These are phyloP conservation scores for Lolium perenne DNA, from an alignment of 176 grass and related monocot species.

Conservation along the genomic window DNA sequence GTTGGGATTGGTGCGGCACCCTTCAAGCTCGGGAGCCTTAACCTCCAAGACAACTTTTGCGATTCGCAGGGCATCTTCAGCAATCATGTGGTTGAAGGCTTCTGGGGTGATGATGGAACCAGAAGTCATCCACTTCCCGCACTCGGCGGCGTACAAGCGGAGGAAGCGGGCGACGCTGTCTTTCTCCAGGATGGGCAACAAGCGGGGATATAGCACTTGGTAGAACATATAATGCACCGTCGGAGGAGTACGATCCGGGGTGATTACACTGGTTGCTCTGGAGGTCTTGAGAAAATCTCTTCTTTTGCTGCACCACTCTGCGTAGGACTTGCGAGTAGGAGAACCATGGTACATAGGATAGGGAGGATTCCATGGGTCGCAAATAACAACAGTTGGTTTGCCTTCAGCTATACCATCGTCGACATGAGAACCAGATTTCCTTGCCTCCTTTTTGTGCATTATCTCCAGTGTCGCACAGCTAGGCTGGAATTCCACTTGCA, in stretches of 20 bases:
- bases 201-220: neutral
- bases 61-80: neutral
- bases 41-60: neutral
- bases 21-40: neutral
- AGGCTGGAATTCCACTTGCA: neutral
- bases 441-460: neutral
- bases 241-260: neutral
- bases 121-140: neutral
- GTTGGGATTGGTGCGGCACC: slow-evolving; percentile 19
- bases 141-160: neutral
- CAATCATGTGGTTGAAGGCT: neutral
- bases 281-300: neutral
- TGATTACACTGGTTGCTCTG: neutral
- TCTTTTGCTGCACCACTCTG: neutral
- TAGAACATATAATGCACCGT: neutral
- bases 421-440: neutral
- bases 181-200: neutral
- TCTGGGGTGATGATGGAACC: neutral
- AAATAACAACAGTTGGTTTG: neutral
- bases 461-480: neutral
- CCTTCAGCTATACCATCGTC: neutral
- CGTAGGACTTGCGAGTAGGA: neutral
- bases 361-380: neutral
- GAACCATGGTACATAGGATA: neutral
- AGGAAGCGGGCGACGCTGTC: neutral